Conservation (phyloP, 2,329 filamentous ascomycete species). For the Aspergillus luchuensis region DNA sequence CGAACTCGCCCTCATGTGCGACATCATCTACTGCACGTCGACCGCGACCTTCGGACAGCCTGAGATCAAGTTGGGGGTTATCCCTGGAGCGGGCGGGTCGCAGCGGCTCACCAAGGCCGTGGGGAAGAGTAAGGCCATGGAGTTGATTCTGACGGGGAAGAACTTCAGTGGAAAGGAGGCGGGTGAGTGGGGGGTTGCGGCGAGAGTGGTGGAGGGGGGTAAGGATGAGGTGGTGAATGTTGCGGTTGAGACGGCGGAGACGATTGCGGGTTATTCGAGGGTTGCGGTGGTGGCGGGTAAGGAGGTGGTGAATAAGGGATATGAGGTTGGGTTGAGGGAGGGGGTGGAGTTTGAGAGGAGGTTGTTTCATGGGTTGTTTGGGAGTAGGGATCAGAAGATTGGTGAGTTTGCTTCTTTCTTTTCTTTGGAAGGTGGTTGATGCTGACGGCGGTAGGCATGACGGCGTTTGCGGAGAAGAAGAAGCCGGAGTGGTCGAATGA, state of each 20-base stretch:
- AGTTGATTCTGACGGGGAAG: constrained; percentile 82
- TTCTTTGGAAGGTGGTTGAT: not conserved
- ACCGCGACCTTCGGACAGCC: constrained; percentile 92
- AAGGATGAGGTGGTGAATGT: constrained; percentile 81
- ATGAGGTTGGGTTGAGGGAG: constrained; percentile 82
- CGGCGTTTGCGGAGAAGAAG: constrained; percentile 92
- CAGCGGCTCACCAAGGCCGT: constrained; percentile 83
- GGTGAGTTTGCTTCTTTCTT: constrained; percentile 53
- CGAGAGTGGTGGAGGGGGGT: constrained; percentile 71
- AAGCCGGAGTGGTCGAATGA: constrained; percentile 88
- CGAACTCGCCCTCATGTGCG: constrained; percentile 96
- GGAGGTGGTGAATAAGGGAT: constrained; percentile 99
- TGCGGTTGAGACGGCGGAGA: constrained; percentile 80
- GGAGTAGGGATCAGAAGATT: constrained; percentile 95
- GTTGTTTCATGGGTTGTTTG: constrained; percentile 91
- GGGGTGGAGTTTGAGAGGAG: constrained; percentile 94
- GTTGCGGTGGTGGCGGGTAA: constrained; percentile 90
- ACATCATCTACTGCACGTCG: constrained; percentile 87
- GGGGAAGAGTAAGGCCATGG: constrained; percentile 86
- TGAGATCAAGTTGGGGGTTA: constrained; percentile 91
- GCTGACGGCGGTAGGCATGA: constrained; percentile 61
- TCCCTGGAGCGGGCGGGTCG: constrained; percentile 88
- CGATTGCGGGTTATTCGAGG: constrained; percentile 80
- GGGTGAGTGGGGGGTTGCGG: constrained; percentile 86
- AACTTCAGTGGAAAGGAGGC: constrained; percentile 83